phyloP scores from a whole-genome alignment of 1,139 yeast genomes.

The Sugiyamaella pinicola region DNA sequence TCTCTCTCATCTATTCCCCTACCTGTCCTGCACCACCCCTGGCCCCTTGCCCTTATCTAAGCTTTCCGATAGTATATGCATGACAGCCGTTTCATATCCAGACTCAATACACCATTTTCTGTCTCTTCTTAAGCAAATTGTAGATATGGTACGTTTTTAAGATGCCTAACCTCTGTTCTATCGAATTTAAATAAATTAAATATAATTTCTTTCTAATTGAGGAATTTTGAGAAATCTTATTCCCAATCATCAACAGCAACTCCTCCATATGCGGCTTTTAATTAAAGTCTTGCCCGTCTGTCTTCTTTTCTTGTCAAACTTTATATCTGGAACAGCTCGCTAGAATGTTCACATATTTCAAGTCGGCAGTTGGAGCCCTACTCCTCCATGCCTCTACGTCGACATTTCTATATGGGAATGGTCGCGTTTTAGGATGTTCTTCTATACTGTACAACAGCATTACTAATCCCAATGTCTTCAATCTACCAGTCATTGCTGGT shows the following conservation, averaged over 20 bases:
- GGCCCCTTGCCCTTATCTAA: background rate
- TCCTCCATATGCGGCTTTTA: background rate
- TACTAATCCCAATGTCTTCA: slow-evolving; percentile 31
- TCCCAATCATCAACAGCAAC: too few species aligned
- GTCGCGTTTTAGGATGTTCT: slow-evolving; percentile 50
- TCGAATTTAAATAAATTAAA: too few species aligned
- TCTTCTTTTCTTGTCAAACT: background rate
- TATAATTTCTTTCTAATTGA: background rate
- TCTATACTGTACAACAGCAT: slow-evolving; percentile 44
- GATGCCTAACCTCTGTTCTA: too few species aligned
- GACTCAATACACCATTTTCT: too few species aligned
- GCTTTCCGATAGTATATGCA: background rate
- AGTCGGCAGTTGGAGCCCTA: slow-evolving; percentile 48
- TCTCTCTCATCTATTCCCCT: too few species aligned
- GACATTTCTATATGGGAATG: slow-evolving; percentile 44
- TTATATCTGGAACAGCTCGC: background rate
- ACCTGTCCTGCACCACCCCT: too few species aligned
- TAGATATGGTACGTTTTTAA: background rate
- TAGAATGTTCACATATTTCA: slow-evolving; percentile 51
- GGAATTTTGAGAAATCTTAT: too few species aligned
- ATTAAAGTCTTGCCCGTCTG: background rate
- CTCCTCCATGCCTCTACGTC: slow-evolving; percentile 50
- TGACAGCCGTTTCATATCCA: background rate
- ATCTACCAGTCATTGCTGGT: slow-evolving; percentile 41
- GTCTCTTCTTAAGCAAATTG: too few species aligned